phyloP scores from a whole-genome alignment of 140 eudicot genomes.

The Stevia rebaudiana region DNA sequence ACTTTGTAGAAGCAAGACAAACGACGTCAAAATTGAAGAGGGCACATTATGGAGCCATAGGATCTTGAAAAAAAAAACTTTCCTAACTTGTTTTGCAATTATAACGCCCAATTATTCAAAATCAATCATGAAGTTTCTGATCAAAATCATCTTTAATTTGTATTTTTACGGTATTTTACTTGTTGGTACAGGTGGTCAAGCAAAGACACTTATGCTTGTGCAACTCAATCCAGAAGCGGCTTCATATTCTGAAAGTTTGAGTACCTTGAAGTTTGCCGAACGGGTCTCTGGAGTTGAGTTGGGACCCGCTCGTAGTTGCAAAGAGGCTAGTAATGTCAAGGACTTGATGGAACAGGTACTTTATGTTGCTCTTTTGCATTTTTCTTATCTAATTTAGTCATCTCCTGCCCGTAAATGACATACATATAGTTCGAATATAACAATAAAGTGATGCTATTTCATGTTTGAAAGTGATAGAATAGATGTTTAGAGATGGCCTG shows the following conservation, averaged over 20 bases:
- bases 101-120: too few relatives aligned
- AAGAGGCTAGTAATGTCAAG: conserved; percentile 68
- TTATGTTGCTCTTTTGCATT: background rate
- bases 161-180: background rate
- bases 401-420: background rate
- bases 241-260: conserved; percentile 57
- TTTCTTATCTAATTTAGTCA: background rate
- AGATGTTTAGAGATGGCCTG: background rate
- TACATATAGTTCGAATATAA: background rate
- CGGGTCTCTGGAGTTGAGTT: conserved; percentile 96
- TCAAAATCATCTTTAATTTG: background rate
- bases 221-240: conserved; percentile 73
- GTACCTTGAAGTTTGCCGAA: conserved; percentile 97
- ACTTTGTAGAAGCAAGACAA: too few relatives aligned
- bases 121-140: too few relatives aligned
- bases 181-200: conserved; percentile 75
- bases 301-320: conserved; percentile 84
- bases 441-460: background rate
- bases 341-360: conserved; percentile 93
- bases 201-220: conserved; percentile 98
- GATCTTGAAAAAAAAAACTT: too few relatives aligned
- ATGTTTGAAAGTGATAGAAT: background rate
- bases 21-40: too few relatives aligned
- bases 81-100: background rate
- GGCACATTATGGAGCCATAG: too few relatives aligned